Evolutionary conservation across 352 stramenopile genomes (phyloP).

Genomic region (Ophiocytium majus): DNA sequence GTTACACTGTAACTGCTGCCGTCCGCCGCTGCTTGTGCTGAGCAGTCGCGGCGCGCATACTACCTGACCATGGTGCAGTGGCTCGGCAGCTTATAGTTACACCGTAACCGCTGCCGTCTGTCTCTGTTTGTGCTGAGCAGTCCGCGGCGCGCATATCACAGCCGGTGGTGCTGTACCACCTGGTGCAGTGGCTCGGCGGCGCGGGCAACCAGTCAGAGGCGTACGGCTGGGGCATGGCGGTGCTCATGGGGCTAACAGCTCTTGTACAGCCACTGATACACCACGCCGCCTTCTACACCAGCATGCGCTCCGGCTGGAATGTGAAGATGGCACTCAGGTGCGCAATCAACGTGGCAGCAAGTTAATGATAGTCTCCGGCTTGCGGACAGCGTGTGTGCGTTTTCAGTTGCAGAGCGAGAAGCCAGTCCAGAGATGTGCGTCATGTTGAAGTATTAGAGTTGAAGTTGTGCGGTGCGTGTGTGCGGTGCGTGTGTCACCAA

Average conservation of each 20-base stretch:
- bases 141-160: background rate
- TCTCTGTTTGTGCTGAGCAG: background rate
- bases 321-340: background rate
- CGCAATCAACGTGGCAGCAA: too few relatives aligned
- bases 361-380: too few relatives aligned
- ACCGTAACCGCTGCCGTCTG: background rate
- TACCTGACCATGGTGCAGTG: background rate
- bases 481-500: too few relatives aligned
- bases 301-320: background rate
- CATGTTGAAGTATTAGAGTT: too few relatives aligned
- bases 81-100: background rate
- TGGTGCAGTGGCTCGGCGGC: background rate
- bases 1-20: background rate
- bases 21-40: background rate
- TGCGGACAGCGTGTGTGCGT: too few relatives aligned
- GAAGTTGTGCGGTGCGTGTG: too few relatives aligned
- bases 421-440: too few relatives aligned
- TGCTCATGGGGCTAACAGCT: background rate
- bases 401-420: too few relatives aligned
- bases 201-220: background rate
- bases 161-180: background rate
- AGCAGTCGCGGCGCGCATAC: background rate
- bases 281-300: background rate
- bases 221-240: background rate
- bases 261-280: background rate